phyloP scores from a whole-genome alignment of 2,329 filamentous ascomycete genomes.

The Fusarium cicatricum region DNA sequence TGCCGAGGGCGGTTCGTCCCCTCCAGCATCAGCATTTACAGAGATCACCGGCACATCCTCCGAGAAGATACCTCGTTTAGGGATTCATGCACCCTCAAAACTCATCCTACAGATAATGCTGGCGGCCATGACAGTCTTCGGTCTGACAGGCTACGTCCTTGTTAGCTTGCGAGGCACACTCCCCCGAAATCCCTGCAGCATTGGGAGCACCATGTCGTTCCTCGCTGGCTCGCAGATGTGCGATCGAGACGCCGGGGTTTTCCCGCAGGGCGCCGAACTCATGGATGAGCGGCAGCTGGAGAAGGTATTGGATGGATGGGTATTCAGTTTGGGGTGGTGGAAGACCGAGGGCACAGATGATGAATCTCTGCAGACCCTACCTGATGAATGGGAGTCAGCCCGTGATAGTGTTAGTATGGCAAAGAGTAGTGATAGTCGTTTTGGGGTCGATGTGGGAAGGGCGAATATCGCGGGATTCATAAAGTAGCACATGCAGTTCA shows the following conservation, averaged over 20 bases:
- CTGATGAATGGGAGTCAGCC: neutral
- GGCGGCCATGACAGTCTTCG: too few relatives aligned
- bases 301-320: neutral
- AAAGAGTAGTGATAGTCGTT: neutral
- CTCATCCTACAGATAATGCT: too few relatives aligned
- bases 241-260: neutral
- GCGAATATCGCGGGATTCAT: neutral
- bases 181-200: constrained; percentile 5
- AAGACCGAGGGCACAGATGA: neutral
- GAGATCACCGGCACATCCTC: too few relatives aligned
- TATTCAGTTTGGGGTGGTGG: constrained; percentile 1
- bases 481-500: too few relatives aligned
- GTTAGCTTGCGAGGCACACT: neutral
- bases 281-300: neutral
- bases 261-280: neutral
- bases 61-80: too few relatives aligned
- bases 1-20: too few relatives aligned
- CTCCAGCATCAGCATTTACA: too few relatives aligned
- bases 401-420: neutral
- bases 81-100: too few relatives aligned
- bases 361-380: neutral
- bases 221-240: constrained; percentile 11
- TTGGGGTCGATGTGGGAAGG: neutral
- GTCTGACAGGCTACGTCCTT: neutral
- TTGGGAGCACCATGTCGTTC: constrained; percentile 1